Evolutionary conservation across 2,329 filamentous ascomycete genomes (phyloP), one percentile per base, ranked within the genome.

Genomic region (Onygenales sp.): DNA sequence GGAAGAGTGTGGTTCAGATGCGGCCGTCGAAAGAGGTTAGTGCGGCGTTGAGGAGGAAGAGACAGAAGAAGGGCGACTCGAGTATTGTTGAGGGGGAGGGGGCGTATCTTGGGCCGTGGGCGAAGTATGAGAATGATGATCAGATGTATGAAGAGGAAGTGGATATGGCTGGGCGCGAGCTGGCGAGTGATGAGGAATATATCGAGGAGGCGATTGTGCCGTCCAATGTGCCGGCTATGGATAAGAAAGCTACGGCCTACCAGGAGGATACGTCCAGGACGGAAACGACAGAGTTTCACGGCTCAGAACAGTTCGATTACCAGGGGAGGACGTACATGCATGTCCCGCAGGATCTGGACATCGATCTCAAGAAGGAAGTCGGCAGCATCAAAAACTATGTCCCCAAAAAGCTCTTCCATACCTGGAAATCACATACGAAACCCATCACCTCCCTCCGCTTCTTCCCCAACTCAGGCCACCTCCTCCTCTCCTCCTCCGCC

Each of bases 281-380:
- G 31, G 93, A 98, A 74, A 93, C 86, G 51, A 90, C 86, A 43
- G 85, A 84, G 44, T 98, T 97, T 72, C 87, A 95, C 64, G 93
- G 91, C 57, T 79, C 80, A 42, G 78, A 87, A 65, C 77, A 93
- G 71, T 86, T 84, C 75, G 93, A 98, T 69, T 98, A 98, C 74
- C 87, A 94, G 68, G 93, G 93, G 47, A 80, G 93, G 59, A 95
- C 92, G 36, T 98, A 95, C 69, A 96, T 98, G 92, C 93, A 98
- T 71, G 79, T 97, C 45, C 93, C 93, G 3, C 90, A 89, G 68
- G 91, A 95, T 67, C 74, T 95, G 71, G 88, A 89, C 65, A 77
- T 95, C 67, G 87, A 95, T 66, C 76, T 98, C 62, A 81, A 79
- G 59, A 94, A 93, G 72, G 89, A 94, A 56, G 69, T 78, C 44